These are phyloP conservation scores for Termitomyces sp. DNA, from an alignment of 1,284 basidiomycete genomes.

Conservation along the genomic window DNA sequence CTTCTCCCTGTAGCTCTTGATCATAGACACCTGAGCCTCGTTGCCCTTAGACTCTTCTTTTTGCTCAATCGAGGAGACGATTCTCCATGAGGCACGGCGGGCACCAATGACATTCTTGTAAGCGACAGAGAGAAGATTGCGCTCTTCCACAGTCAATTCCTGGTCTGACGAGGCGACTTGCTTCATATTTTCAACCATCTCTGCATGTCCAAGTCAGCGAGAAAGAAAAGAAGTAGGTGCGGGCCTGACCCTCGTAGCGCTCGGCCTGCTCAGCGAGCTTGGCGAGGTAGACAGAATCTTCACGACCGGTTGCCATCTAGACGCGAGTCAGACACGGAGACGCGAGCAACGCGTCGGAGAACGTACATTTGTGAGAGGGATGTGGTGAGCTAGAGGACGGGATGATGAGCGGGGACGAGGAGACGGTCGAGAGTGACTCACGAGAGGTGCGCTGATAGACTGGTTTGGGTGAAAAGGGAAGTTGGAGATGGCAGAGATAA, in stretches of 20 bases:
- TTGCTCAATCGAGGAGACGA: constrained; percentile 99
- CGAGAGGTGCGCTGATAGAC: constrained; percentile 8
- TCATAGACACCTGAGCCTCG: constrained; percentile 96
- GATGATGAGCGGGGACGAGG: constrained; percentile 6
- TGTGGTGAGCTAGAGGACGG: constrained; percentile 13
- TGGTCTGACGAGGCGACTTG: constrained; percentile 94
- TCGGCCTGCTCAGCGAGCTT: constrained; percentile 99
- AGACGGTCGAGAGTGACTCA: constrained; percentile 19
- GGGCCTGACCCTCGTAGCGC: constrained; percentile 83
- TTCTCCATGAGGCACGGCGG: constrained; percentile 97
- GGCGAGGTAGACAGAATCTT: constrained; percentile 98
- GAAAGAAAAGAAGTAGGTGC: background rate
- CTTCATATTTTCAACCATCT: constrained; percentile 99
- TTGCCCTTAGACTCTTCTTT: constrained; percentile 99
- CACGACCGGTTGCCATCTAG: constrained; percentile 82
- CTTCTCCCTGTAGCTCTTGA: constrained; percentile 98
- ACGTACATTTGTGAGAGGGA: constrained; percentile 18
- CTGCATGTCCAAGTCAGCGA: constrained; percentile 36
- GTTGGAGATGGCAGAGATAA: constrained; percentile 27
- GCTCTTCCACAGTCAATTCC: constrained; percentile 99
- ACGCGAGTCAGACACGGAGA: constrained; percentile 17
- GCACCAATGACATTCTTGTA: constrained; percentile 99
- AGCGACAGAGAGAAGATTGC: constrained; percentile 96
- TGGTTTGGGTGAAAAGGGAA: constrained; percentile 25
- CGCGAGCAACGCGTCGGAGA: constrained; percentile 34